Base-by-base conservation (phyloP, 2,329 filamentous ascomycete species). In the Neofusicoccum cordaticola region DNA sequence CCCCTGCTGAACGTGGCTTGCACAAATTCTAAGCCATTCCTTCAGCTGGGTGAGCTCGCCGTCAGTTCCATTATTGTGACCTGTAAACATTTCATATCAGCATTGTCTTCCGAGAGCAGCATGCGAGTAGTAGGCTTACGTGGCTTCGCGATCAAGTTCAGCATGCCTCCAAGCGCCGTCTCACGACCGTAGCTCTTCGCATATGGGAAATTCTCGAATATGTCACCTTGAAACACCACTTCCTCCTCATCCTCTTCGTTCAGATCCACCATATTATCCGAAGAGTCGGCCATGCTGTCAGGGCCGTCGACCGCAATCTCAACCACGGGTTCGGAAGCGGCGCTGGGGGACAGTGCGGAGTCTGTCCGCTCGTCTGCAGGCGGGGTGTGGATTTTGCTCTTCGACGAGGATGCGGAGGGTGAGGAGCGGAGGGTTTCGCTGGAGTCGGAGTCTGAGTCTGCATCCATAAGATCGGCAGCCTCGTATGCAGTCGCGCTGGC, bases 281-380 rank as follows among this genome's bases (percentile, higher is more conserved):
- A 61, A 61, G 67, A 68, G 35, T 70, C 69, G n/a, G 66, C 67
- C 58, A 72, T 71, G 41, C 67, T 65, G n/a, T 65, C 63, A 45
- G 47, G 35, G 12, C 75, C 73, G 22, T 78, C 74, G 48, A 71
- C 72, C 47, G 77, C 71, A 22, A 81, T 71, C 48, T 77, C 71
- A 66, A 81, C 73, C 41, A 79, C 72, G 56, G 74, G 76, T 31
- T 74, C 73, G 61, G 74, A 75, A 41, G 68, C 69, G 35, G 67
- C 67, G 42, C 11, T 31, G 35, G 66, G 60, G 7, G 69, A 65
- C 1, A 63, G 34, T 2, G 67, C 50, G 11, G 67, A 62, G 39
- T 65, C 60, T 4, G 48, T 56, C 3, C 47, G 64, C 8, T 39
- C 48, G 37, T 58, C 47, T 47, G 53, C 31, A 9, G 45, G 35